Conservation (phyloP, 106 monocot species). For the Iris macrosiphon region DNA sequence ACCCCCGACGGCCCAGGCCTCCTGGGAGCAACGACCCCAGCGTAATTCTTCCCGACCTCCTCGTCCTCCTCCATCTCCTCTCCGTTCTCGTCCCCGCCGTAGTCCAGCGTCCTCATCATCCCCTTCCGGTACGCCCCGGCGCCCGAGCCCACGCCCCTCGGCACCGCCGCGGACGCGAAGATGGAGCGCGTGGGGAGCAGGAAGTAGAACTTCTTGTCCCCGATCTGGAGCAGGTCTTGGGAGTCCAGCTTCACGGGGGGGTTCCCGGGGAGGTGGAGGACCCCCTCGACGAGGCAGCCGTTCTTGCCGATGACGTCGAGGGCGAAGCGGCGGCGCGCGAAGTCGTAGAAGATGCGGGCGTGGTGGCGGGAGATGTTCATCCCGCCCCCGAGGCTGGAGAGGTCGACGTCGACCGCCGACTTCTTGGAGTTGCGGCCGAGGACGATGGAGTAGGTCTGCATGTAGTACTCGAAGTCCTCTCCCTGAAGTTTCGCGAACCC, state of each 20-base stretch:
- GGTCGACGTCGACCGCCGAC: slow-evolving; percentile 67
- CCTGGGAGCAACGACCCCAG: background rate
- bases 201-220: slow-evolving; percentile 81
- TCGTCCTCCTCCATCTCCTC: slow-evolving; percentile 20
- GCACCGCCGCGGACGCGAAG: slow-evolving; percentile 18
- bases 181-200: slow-evolving; percentile 63
- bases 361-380: slow-evolving; percentile 81
- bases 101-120: background rate
- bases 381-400: slow-evolving; percentile 67
- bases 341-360: slow-evolving; percentile 88
- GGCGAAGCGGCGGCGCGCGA: slow-evolving; percentile 71
- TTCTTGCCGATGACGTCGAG: slow-evolving; percentile 76
- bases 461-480: slow-evolving; percentile 88
- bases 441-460: slow-evolving; percentile 86
- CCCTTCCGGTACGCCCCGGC: background rate
- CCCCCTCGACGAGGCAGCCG: slow-evolving; percentile 80
- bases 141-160: background rate
- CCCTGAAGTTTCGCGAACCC: slow-evolving; percentile 86
- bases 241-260: slow-evolving; percentile 74
- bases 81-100: slow-evolving; percentile 6
- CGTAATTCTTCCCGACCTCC: slow-evolving; percentile 10
- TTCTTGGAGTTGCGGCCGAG: slow-evolving; percentile 77
- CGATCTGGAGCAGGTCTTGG: slow-evolving; percentile 71
- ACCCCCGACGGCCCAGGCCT: slow-evolving; percentile 3
- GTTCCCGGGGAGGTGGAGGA: slow-evolving; percentile 63